phyloP scores from a whole-genome alignment of 2,329 filamentous ascomycete species.

The Rutstroemia sp. region DNA sequence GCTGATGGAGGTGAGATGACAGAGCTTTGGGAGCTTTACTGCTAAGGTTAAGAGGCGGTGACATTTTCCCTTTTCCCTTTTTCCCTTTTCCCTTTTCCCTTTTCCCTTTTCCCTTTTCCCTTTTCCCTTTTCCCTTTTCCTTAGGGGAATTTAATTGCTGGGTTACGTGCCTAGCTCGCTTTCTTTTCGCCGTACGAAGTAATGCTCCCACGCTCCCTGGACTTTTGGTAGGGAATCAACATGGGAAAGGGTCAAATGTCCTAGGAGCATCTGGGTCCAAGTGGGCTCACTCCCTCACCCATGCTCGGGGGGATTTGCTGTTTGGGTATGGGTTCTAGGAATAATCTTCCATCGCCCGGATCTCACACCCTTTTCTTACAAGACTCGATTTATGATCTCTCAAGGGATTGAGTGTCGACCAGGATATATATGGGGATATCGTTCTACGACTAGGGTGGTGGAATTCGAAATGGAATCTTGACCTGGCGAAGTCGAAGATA shows the following conservation, averaged over 20 bases:
- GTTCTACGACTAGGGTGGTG: conserved; percentile 1
- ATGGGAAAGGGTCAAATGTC: too few species aligned
- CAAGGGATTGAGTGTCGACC: neutral
- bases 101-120: too few species aligned
- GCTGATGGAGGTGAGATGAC: neutral
- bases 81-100: neutral
- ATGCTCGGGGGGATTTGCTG: neutral
- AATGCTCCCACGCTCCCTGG: neutral
- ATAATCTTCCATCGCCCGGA: neutral
- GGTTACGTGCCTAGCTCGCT: neutral
- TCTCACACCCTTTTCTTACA: neutral
- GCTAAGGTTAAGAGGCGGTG: conserved; percentile 3
- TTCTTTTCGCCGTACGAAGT: neutral
- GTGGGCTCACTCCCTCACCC: neutral
- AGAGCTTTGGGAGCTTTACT: neutral
- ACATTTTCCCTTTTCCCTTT: neutral
- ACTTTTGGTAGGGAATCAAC: neutral
- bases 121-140: neutral
- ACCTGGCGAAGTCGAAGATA: too few species aligned
- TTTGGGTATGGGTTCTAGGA: neutral
- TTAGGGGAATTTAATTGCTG: neutral
- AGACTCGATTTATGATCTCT: conserved; percentile 2
- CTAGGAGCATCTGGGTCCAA: too few species aligned
- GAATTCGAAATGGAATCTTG: neutral
- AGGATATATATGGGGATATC: conserved; percentile 5